Evolutionary conservation across 768 basidiomycete genomes (phyloP).

Genomic region (Mycena filopes): DNA sequence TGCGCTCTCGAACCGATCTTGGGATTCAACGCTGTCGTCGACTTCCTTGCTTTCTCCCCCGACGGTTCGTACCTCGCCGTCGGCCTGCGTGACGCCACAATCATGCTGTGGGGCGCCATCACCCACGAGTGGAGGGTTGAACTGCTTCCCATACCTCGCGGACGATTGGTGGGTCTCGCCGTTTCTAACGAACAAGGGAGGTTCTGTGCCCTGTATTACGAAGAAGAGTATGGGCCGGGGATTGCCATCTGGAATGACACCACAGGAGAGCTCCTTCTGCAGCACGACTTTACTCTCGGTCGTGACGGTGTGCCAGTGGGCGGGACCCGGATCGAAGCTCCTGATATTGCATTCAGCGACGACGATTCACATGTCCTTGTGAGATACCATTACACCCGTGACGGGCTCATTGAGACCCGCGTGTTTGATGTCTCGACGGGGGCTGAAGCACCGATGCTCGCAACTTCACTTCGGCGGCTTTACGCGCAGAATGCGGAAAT

Average conservation of each 20-base stretch:
- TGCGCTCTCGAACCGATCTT: neutral
- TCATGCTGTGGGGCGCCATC: neutral
- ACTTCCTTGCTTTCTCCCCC: neutral
- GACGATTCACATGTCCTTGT: neutral
- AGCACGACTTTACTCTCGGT: too few relatives aligned
- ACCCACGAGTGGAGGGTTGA: too few relatives aligned
- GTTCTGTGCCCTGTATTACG: too few relatives aligned
- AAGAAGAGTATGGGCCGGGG: too few relatives aligned
- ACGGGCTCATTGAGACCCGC: neutral
- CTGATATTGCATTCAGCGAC: neutral
- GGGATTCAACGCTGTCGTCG: neutral
- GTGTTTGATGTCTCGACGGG: neutral
- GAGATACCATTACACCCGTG: neutral
- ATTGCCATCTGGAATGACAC: too few relatives aligned
- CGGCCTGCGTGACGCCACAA: neutral
- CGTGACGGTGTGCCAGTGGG: too few relatives aligned
- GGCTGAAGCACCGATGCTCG: neutral
- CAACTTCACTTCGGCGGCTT: neutral
- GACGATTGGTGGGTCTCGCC: neutral
- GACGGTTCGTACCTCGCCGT: neutral
- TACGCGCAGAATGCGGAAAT: constrained; percentile 1
- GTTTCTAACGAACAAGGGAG: too few relatives aligned
- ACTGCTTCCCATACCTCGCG: too few relatives aligned
- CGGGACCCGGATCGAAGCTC: too few relatives aligned
- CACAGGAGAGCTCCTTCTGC: too few relatives aligned